These are phyloP conservation scores for Paracamarosporium sp. DNA, from an alignment of 2,329 filamentous ascomycete genomes.

Conservation along the genomic window DNA sequence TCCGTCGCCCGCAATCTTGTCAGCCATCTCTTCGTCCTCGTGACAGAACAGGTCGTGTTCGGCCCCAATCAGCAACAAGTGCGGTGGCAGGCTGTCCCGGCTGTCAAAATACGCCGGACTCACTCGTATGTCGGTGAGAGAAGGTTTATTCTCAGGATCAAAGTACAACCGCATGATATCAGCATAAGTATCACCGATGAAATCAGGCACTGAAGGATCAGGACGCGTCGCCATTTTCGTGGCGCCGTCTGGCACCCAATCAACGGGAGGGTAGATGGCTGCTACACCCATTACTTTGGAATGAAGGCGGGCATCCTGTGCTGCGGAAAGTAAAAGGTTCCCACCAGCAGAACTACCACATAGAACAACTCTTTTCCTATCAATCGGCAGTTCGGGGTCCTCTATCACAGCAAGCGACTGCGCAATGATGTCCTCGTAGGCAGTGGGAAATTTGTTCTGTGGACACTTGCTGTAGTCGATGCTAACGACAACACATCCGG, in stretches of 20 bases:
- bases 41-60: background rate
- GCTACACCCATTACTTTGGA: background rate
- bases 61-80: background rate
- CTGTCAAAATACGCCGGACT: background rate
- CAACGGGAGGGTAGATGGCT: background rate
- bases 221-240: background rate
- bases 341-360: background rate
- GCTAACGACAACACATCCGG: background rate
- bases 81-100: background rate
- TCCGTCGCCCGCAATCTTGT: background rate
- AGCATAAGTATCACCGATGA: background rate
- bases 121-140: background rate
- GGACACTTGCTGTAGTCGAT: background rate
- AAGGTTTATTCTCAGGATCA: background rate
- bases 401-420: background rate
- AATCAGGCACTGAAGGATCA: background rate
- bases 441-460: background rate
- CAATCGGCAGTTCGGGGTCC: background rate
- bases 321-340: background rate
- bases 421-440: background rate
- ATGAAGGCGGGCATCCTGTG: background rate
- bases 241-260: background rate
- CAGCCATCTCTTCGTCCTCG: background rate
- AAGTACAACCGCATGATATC: background rate
- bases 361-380: background rate